Percentiles rank a stretch among this genome's conserved stretches.
phyloP scores from a whole-genome alignment of 441 rosid species.

The Hura crepitans region DNA sequence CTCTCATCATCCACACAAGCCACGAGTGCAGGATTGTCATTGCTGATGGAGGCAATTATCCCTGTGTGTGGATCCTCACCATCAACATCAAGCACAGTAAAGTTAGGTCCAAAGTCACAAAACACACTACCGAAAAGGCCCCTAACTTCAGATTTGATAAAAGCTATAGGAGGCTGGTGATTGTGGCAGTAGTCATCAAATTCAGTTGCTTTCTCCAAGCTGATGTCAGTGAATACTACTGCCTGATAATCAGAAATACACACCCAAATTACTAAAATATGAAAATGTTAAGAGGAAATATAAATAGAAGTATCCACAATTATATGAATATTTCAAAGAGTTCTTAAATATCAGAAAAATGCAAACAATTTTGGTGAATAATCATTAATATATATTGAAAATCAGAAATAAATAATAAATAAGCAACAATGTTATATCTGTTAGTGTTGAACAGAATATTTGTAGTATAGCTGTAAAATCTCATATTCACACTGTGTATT shows the following conservation, averaged over 20 bases:
- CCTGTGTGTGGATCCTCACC: conserved; percentile 91
- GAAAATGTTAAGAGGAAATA: not conserved
- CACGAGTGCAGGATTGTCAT: conserved; percentile 69
- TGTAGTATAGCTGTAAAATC: too few relatives aligned
- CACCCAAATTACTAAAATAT: not conserved
- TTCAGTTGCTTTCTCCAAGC: conserved; percentile 59
- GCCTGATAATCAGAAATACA: conserved; percentile 47
- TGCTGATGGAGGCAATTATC: conserved; percentile 81
- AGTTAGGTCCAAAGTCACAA: conserved; percentile 89
- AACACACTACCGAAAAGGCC: conserved; percentile 86
- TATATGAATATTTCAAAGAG: too few relatives aligned
- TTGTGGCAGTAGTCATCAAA: conserved; percentile 72
- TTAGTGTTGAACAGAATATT: too few relatives aligned
- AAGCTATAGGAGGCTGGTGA: conserved; percentile 74
- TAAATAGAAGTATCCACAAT: not conserved
- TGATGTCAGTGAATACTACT: conserved; percentile 72
- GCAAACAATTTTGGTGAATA: too few relatives aligned
- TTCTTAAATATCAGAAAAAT: too few relatives aligned
- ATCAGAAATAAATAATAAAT: too few relatives aligned
- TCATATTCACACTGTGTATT: too few relatives aligned
- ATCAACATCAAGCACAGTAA: conserved; percentile 77
- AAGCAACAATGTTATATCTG: too few relatives aligned
- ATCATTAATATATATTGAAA: too few relatives aligned
- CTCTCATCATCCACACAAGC: conserved; percentile 93
- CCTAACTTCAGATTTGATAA: conserved; percentile 75